phyloP scores from a whole-genome alignment of 805 yeast species.

The Wickerhamiella shivajii region DNA sequence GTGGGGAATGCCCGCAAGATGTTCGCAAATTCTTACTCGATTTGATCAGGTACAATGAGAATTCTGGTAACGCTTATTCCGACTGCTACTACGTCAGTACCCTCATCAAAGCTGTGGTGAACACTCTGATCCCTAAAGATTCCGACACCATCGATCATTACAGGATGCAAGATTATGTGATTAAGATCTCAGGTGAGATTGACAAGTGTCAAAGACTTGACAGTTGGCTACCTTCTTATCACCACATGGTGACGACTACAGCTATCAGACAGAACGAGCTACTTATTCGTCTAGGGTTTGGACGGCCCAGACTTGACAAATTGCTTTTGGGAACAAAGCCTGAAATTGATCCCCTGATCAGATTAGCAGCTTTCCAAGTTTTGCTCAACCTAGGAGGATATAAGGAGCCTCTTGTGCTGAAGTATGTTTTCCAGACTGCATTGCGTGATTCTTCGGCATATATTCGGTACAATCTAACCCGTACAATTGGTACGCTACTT shows the following conservation, averaged over 20 bases:
- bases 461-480: constrained; percentile 37
- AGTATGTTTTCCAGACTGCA: constrained; percentile 44
- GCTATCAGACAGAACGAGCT: constrained; percentile 46
- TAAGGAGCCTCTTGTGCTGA: constrained; percentile 43
- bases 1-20: constrained; percentile 45
- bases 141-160: constrained; percentile 9
- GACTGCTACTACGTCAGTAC: constrained; percentile 55
- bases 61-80: constrained; percentile 58
- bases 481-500: constrained; percentile 35
- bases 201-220: constrained; percentile 67
- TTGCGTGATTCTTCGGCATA: constrained; percentile 41
- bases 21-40: constrained; percentile 52
- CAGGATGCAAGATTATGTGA: constrained; percentile 25
- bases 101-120: constrained; percentile 41
- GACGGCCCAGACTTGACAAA: constrained; percentile 39
- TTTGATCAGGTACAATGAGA: constrained; percentile 70
- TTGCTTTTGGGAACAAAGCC: constrained; percentile 38
- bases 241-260: constrained; percentile 37
- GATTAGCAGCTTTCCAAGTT: constrained; percentile 57
- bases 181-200: constrained; percentile 47
- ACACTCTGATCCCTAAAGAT: constrained; percentile 20
- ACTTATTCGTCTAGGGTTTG: constrained; percentile 42
- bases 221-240: constrained; percentile 70
- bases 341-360: constrained; percentile 34
- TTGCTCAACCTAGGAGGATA: constrained; percentile 64